phyloP scores from a whole-genome alignment of 2,329 filamentous ascomycete genomes.

The Diaporthe vexans region DNA sequence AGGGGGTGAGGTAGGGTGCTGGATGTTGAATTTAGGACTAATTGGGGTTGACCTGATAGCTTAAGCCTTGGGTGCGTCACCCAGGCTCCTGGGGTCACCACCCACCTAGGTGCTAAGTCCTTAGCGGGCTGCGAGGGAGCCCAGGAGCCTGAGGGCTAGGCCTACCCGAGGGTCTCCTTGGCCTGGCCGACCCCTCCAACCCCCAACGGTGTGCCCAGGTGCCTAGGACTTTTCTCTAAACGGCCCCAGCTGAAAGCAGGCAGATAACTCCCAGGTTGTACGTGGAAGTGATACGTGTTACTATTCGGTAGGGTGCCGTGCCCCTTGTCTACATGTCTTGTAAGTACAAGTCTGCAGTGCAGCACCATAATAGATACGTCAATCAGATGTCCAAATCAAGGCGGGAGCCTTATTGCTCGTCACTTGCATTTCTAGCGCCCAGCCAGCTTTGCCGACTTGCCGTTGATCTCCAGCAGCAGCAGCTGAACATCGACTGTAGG shows the following conservation, averaged over 20 bases:
- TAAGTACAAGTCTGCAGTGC: not conserved
- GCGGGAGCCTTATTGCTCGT: constrained; percentile 1
- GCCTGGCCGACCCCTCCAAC: constrained; percentile 2
- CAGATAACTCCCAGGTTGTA: not conserved
- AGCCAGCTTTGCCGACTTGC: constrained; percentile 18
- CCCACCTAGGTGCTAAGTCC: not conserved
- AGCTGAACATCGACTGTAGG: not conserved
- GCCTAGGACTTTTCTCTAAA: constrained; percentile 11
- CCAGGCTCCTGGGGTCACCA: constrained; percentile 18
- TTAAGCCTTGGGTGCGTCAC: constrained; percentile 26
- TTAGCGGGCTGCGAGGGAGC: constrained; percentile 8
- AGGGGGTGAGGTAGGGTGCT: constrained; percentile 34
- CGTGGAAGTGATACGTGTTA: constrained; percentile 27
- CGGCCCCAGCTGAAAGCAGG: constrained; percentile 19
- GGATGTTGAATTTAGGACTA: constrained; percentile 33
- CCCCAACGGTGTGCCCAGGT: constrained; percentile 13
- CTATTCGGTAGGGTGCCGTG: constrained; percentile 1
- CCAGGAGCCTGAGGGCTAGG: not conserved
- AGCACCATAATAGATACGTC: not conserved
- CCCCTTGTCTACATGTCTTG: not conserved
- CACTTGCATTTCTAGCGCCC: not conserved
- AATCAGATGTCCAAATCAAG: not conserved
- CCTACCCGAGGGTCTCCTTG: not conserved
- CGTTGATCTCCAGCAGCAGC: constrained; percentile 4
- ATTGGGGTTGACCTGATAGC: constrained; percentile 25